Conservation (phyloP, 2,329 filamentous ascomycete species). For the Sclerotinia trifoliorum region DNA sequence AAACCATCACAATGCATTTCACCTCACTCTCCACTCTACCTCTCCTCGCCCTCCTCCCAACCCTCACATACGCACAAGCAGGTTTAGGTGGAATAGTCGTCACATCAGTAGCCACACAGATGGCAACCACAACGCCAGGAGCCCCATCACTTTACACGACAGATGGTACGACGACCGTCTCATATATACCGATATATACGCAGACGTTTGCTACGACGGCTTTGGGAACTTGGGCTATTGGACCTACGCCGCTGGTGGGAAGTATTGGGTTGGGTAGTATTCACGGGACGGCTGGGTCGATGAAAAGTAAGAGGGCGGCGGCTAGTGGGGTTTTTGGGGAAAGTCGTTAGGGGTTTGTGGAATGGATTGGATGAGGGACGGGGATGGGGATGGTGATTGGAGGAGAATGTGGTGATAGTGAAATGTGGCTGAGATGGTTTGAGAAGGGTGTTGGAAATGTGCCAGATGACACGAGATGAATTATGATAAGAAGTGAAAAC, state of each 20-base stretch:
- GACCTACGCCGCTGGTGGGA: constrained; percentile 31
- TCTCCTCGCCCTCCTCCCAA: constrained; percentile 3
- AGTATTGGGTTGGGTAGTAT: constrained; percentile 36
- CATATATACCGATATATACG: constrained; percentile 26
- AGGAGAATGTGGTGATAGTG: background rate
- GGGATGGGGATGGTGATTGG: too few species aligned
- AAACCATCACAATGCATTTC: constrained; percentile 3
- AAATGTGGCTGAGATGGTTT: background rate
- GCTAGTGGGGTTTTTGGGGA: background rate
- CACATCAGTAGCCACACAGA: constrained; percentile 12
- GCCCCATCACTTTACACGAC: constrained; percentile 15
- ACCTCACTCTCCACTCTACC: background rate
- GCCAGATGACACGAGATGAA: constrained; percentile 1
- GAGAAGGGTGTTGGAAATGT: background rate
- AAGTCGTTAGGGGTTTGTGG: background rate
- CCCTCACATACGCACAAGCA: constrained; percentile 17
- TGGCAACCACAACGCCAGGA: background rate
- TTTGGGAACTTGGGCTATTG: constrained; percentile 36
- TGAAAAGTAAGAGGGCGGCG: constrained; percentile 21
- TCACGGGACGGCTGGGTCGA: constrained; percentile 25
- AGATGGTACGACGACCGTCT: background rate
- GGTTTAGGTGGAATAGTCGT: constrained; percentile 8
- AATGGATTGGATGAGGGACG: background rate
- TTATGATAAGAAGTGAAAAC: background rate
- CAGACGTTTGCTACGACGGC: constrained; percentile 38